A percentile compares a stretch with the other conserved stretches of the same genome.
Evolutionary conservation across 1,284 basidiomycete species (phyloP).

Genomic region (Ustilago cynodontis): DNA sequence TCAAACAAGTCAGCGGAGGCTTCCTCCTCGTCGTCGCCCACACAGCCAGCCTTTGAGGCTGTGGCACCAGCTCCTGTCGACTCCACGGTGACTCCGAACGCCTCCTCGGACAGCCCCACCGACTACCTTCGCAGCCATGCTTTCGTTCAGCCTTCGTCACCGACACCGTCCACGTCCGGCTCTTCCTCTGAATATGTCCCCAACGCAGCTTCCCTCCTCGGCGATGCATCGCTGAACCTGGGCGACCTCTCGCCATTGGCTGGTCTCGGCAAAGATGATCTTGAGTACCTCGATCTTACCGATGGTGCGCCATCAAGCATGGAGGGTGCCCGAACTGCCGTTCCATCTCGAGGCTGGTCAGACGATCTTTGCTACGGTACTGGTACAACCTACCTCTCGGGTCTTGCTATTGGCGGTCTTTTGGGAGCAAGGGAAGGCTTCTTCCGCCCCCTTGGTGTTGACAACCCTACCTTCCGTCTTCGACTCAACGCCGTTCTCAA

Average conservation of each 20-base stretch:
- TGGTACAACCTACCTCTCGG: constrained; percentile 96
- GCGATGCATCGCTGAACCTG: constrained; percentile 84
- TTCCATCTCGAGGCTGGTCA: constrained; percentile 86
- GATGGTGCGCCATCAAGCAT: constrained; percentile 64
- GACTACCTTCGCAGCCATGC: constrained; percentile 57
- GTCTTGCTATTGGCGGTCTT: constrained; percentile 91
- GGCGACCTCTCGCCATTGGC: constrained; percentile 78
- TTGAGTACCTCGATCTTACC: constrained; percentile 69
- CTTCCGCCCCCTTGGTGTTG: constrained; percentile 78
- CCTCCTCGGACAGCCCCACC: constrained; percentile 42
- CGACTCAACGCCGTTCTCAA: constrained; percentile 97
- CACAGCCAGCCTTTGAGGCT: constrained; percentile 44
- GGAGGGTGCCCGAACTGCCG: constrained; percentile 67
- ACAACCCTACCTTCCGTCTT: constrained; percentile 75
- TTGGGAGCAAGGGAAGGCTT: constrained; percentile 97
- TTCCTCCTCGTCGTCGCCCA: constrained; percentile 33
- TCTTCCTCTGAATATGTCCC: constrained; percentile 77
- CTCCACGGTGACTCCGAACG: constrained; percentile 14
- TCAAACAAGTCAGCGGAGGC: constrained; percentile 35
- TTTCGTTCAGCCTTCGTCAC: constrained; percentile 42
- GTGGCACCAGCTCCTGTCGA: constrained; percentile 40
- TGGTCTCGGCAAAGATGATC: constrained; percentile 64
- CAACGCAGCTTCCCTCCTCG: constrained; percentile 93
- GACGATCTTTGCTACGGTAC: constrained; percentile 99
- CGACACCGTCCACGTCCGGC: constrained; percentile 29